Base-by-base conservation (phyloP, 1,284 basidiomycete genomes). In the Leccinum insolens region DNA sequence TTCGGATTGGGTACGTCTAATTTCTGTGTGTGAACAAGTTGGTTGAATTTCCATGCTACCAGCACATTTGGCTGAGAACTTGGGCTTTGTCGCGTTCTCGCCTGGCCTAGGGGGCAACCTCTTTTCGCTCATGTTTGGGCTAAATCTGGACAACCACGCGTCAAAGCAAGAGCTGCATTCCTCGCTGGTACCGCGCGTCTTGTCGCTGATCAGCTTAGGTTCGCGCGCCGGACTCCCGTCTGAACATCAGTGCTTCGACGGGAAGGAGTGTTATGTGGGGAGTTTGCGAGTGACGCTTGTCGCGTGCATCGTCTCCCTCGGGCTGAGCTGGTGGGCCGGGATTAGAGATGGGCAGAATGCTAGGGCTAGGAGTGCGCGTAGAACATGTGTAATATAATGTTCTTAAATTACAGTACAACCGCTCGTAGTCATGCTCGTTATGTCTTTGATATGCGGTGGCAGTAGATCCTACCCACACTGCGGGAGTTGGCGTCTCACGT, bases 61-160 rank as follows among this genome's bases (percentile, higher is more conserved):
- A 90, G 89, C 81, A 15, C 90, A 91, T 73, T 89, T 94, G 73
- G 89, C 89, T 3, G 90, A 95, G 80, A 97, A 96, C 78, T 96
- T 90, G 90, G 95, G 95, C 17, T 93, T 88, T 75, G 84, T 92
- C 34, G 88, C 88, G 7, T 80, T 95, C 20, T 87, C 91, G 0
- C 94, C 95, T 2, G 85, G 95, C 67, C 62, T 95, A 3, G 93
- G 92, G 7, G 93, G 93, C 0, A 97, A 96, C 80, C 64, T 95
- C 1, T 94, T 96, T 79, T 95, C 94, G 55, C 75, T 96, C 52
- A 82, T 92, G 57, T 97, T 96, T 74, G 95, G 95, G 1, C 82
- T 81, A 55, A 90, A 93, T 70, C 84, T 95, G 55, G 95, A 96
- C 72, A 83, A 88, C 5, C 91, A 95, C 73, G 86, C 85, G 7